A percentile compares a stretch with the other conserved stretches of the same genome.
Evolutionary conservation across 2,329 filamentous ascomycete species (phyloP).

Genomic region (Aspergillus pseudotamarii): DNA sequence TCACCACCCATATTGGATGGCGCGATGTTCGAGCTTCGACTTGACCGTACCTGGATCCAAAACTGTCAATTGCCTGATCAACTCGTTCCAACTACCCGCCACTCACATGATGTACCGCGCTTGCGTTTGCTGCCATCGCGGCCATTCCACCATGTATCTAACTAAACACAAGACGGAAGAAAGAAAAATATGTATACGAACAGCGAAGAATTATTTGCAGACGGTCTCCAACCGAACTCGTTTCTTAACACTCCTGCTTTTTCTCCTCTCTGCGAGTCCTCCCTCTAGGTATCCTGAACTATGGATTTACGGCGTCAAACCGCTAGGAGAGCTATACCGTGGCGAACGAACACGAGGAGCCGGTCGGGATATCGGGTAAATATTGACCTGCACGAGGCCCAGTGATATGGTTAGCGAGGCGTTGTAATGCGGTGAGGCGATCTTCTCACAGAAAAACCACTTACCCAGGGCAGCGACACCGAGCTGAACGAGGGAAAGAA

Average conservation of each 20-base stretch:
- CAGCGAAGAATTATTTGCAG: conserved; percentile 30
- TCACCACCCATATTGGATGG: conserved; percentile 40
- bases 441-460: not conserved
- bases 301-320: not conserved
- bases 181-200: conserved; percentile 28
- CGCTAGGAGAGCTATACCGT: not conserved
- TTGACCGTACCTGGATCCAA: conserved; percentile 32
- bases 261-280: not conserved
- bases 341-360: conserved; percentile 32
- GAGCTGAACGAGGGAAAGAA: conserved; percentile 9
- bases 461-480: conserved; percentile 2
- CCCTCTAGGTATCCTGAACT: not conserved
- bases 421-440: not conserved
- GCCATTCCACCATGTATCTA: conserved; percentile 32
- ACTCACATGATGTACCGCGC: conserved; percentile 43
- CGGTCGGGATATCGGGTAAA: conserved; percentile 27
- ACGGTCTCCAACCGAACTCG: not conserved
- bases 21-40: conserved; percentile 44
- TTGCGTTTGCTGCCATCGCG: conserved; percentile 40
- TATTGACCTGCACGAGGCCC: conserved; percentile 28
- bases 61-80: conserved; percentile 16
- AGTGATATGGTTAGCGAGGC: conserved; percentile 16
- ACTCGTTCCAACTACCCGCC: not conserved
- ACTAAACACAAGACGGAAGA: conserved; percentile 6
- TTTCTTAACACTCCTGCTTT: not conserved